A percentile compares a stretch with the other conserved stretches of the same genome.
phyloP scores from a whole-genome alignment of 2,329 filamentous ascomycete genomes.

The Lachnellula suecica region DNA sequence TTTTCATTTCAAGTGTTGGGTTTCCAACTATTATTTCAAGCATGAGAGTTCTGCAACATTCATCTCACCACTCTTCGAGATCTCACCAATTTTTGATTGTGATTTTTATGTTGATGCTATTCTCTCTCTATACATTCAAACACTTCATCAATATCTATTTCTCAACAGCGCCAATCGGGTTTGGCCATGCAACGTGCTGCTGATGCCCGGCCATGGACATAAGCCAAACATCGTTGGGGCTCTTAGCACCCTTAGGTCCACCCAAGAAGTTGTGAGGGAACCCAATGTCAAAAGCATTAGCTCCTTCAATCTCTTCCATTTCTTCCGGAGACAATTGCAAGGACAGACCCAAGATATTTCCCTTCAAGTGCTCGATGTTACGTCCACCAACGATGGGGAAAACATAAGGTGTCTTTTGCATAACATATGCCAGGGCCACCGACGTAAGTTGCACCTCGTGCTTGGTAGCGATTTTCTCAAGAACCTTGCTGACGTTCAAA shows the following conservation, averaged over 20 bases:
- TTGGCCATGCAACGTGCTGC: slow-evolving; percentile 47
- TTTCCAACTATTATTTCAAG: too few species aligned
- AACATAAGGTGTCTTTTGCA: slow-evolving; percentile 69
- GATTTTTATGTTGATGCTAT: too few species aligned
- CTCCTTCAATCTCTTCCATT: slow-evolving; percentile 63
- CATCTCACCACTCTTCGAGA: too few species aligned
- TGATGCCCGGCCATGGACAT: slow-evolving; percentile 43
- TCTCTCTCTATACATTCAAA: too few species aligned
- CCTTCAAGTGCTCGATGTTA: slow-evolving; percentile 67
- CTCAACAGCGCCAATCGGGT: slow-evolving; percentile 2
- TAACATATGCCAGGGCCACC: slow-evolving; percentile 70
- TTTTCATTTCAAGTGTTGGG: too few species aligned
- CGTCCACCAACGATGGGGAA: slow-evolving; percentile 73
- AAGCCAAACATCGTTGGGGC: slow-evolving; percentile 32
- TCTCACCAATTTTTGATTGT: too few species aligned
- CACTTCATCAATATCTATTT: not conserved
- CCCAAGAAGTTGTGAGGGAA: slow-evolving; percentile 65
- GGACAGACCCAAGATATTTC: slow-evolving; percentile 67
- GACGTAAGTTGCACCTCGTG: slow-evolving; percentile 58
- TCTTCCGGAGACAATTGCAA: slow-evolving; percentile 61
- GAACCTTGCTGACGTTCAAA: slow-evolving; percentile 49
- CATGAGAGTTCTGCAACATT: too few species aligned
- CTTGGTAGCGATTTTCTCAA: slow-evolving; percentile 58
- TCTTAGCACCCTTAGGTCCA: slow-evolving; percentile 37
- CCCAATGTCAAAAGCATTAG: slow-evolving; percentile 61